Conservation (phyloP, 768 basidiomycete species). For the Hydnomerulius pinastri region DNA sequence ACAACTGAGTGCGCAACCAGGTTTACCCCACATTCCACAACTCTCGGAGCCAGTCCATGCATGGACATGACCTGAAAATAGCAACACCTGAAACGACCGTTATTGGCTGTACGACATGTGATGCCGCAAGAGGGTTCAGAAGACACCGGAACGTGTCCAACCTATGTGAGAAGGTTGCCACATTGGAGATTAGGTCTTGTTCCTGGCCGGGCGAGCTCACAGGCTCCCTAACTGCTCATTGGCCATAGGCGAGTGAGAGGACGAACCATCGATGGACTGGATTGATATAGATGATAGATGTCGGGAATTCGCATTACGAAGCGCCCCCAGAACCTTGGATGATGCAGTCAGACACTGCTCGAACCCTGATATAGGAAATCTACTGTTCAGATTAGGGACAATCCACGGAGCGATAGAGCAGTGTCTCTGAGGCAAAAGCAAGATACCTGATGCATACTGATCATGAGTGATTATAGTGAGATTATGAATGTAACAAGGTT, state of each 20-base stretch:
- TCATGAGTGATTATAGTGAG: background rate
- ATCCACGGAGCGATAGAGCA: background rate
- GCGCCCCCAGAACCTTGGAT: no score
- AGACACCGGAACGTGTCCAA: background rate
- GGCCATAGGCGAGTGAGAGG: background rate
- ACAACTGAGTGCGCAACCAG: background rate
- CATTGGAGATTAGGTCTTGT: background rate
- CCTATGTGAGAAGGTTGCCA: no score
- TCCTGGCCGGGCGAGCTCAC: background rate
- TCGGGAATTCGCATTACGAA: background rate
- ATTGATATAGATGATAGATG: background rate
- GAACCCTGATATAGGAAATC: background rate
- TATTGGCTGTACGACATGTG: background rate
- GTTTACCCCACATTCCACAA: constrained; percentile 4
- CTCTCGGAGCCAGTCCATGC: background rate
- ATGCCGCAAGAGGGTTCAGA: background rate
- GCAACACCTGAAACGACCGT: background rate
- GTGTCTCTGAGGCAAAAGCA: background rate
- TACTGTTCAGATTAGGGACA: background rate
- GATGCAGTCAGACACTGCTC: background rate
- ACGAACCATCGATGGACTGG: background rate
- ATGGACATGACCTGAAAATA: background rate
- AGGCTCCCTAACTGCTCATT: background rate
- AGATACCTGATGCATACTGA: no score
- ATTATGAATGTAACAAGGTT: background rate